Conservation (phyloP, 2,329 filamentous ascomycete genomes). For the Arthrobotrys megalospora region DNA sequence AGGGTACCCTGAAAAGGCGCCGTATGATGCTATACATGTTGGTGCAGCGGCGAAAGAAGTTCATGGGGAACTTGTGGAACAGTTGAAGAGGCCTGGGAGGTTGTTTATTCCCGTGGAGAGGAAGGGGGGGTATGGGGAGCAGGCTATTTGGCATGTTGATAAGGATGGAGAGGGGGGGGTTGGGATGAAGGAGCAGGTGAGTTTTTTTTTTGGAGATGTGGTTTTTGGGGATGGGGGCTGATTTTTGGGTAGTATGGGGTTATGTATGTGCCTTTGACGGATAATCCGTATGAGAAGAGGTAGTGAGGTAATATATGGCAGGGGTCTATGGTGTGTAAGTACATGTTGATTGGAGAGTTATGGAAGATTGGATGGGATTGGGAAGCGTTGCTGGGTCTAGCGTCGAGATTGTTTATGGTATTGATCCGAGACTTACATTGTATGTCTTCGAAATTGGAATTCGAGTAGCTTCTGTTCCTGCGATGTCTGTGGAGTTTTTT, state of each 20-base stretch:
- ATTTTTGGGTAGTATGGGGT: constrained; percentile 74
- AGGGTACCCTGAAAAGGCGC: constrained; percentile 67
- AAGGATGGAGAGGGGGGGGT: constrained; percentile 78
- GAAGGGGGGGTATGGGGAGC: constrained; percentile 71
- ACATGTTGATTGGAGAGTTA: background rate
- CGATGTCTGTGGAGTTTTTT: no score
- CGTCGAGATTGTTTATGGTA: no score
- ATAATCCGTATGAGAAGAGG: constrained; percentile 71
- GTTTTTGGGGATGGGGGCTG: background rate
- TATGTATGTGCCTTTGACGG: constrained; percentile 82
- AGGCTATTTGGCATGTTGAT: constrained; percentile 82
- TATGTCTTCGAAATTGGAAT: background rate
- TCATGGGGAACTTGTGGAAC: constrained; percentile 80
- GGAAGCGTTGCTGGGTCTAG: no score
- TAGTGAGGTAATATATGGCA: constrained; percentile 17
- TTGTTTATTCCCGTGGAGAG: constrained; percentile 84
- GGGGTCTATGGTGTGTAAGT: background rate
- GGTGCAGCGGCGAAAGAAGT: constrained; percentile 85
- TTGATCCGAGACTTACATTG: background rate
- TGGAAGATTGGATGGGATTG: background rate
- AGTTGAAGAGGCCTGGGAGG: constrained; percentile 83
- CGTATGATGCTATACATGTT: constrained; percentile 96
- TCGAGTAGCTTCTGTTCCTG: background rate
- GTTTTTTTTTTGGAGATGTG: constrained; percentile 13
- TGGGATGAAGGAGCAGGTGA: constrained; percentile 70